These are phyloP conservation scores for Gynochthodes officinalis DNA, from an alignment of 257 asterid species.

Conservation along the genomic window DNA sequence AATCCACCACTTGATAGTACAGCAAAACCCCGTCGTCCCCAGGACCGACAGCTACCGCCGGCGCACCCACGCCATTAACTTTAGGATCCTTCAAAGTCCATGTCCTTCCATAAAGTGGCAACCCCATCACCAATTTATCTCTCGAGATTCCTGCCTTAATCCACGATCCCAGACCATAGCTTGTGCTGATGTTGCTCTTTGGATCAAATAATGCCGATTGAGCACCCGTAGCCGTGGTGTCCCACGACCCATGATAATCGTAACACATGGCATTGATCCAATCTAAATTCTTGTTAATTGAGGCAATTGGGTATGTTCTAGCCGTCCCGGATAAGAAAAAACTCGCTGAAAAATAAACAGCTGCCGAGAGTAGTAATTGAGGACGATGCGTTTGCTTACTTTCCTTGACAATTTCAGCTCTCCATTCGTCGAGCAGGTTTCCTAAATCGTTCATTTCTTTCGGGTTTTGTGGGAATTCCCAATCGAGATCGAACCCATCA, in stretches of 20 bases:
- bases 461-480: too few species aligned
- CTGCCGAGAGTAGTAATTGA: too few species aligned
- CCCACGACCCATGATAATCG: conserved; percentile 74
- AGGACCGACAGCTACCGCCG: conserved; percentile 69
- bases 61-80: conserved; percentile 51
- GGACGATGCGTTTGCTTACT: too few species aligned
- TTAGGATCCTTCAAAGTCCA: conserved; percentile 60
- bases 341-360: too few species aligned
- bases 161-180: conserved; percentile 69
- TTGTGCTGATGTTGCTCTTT: conserved; percentile 54
- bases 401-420: too few species aligned
- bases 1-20: conserved; percentile 52
- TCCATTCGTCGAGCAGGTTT: too few species aligned
- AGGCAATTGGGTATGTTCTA: too few species aligned
- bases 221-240: conserved; percentile 55
- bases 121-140: conserved; percentile 65
- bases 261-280: too few species aligned
- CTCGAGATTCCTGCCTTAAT: conserved; percentile 51
- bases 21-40: conserved; percentile 40
- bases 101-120: conserved; percentile 73
- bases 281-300: too few species aligned
- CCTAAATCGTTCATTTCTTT: too few species aligned
- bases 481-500: too few species aligned
- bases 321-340: too few species aligned
- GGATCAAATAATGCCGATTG: conserved; percentile 67